phyloP scores from a whole-genome alignment of 257 asterid species.

The Solanum pinnatisectum region DNA sequence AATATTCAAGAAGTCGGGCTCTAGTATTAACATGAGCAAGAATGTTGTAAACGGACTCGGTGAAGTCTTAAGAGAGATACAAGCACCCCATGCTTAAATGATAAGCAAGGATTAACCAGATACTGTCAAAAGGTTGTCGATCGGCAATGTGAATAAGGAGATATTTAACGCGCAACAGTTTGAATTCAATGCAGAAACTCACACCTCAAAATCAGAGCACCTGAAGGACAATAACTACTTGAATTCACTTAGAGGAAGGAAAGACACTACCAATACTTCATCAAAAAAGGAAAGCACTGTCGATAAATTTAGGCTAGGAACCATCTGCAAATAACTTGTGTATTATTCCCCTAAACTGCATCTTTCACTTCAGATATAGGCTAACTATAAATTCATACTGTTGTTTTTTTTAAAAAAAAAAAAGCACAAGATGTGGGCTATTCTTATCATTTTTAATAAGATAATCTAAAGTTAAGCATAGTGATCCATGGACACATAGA shows the following conservation, averaged over 20 bases:
- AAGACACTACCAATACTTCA: neutral
- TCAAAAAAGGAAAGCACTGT: neutral
- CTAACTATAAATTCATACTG: neutral
- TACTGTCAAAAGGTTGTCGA: neutral
- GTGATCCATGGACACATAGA: neutral
- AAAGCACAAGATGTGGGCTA: neutral
- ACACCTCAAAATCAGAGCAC: neutral
- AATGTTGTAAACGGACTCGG: neutral
- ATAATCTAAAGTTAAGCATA: neutral
- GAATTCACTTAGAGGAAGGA: neutral
- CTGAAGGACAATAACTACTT: neutral
- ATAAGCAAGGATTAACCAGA: neutral
- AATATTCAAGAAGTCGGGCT: neutral
- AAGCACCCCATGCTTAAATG: neutral
- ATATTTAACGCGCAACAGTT: neutral
- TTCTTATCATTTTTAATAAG: neutral
- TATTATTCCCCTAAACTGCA: neutral
- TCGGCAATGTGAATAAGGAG: no score
- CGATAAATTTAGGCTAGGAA: neutral
- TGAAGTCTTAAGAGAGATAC: neutral
- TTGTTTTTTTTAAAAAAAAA: no score
- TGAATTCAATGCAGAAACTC: neutral
- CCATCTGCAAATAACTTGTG: neutral
- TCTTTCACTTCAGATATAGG: neutral
- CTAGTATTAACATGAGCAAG: neutral